Conservation (phyloP, 2,329 filamentous ascomycete species). For the Fusarium lateritium region DNA sequence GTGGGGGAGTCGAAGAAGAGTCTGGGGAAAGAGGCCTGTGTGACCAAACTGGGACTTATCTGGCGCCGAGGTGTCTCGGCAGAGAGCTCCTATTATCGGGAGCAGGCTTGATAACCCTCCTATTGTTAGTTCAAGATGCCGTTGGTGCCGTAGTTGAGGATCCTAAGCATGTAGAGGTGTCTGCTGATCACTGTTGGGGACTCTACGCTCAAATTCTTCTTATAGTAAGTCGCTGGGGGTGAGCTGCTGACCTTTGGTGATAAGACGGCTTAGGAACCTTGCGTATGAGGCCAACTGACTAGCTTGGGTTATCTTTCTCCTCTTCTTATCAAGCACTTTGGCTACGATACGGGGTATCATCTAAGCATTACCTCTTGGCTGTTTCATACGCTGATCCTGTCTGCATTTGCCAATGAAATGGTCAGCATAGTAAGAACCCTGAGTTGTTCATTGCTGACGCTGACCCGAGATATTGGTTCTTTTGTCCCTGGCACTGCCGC, state of each 20-base stretch:
- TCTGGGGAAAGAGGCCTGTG: constrained; percentile 39
- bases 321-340: constrained; percentile 4
- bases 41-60: constrained; percentile 21
- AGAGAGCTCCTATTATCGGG: constrained; percentile 12
- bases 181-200: constrained; percentile 31
- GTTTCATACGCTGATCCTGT: constrained; percentile 17
- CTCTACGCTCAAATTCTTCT: neutral
- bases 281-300: constrained; percentile 4
- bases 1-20: constrained; percentile 10
- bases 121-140: constrained; percentile 5
- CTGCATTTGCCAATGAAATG: neutral
- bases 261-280: constrained; percentile 1
- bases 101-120: constrained; percentile 18
- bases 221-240: constrained; percentile 1
- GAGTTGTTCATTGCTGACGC: constrained; percentile 8
- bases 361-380: constrained; percentile 28
- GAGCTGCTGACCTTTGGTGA: constrained; percentile 36
- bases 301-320: neutral
- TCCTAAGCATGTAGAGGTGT: constrained; percentile 19
- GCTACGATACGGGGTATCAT: constrained; percentile 12
- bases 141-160: constrained; percentile 2
- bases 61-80: constrained; percentile 27
- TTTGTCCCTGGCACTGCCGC: constrained; percentile 8
- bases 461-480: constrained; percentile 8
- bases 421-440: constrained; percentile 4